These are phyloP conservation scores for Boletellus sp. DNA, from an alignment of 768 basidiomycete genomes.

Conservation along the genomic window DNA sequence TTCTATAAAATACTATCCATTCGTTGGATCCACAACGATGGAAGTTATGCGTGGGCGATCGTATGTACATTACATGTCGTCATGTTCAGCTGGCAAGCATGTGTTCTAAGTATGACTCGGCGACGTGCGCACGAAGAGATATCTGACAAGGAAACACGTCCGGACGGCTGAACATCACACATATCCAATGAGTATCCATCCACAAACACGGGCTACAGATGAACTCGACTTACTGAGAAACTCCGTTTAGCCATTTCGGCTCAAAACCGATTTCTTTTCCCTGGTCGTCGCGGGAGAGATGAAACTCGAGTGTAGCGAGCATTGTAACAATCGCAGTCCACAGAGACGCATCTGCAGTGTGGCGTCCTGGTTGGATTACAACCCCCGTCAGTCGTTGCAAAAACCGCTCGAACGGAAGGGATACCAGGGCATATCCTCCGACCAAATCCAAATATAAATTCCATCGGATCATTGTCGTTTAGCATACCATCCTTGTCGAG, in stretches of 20 bases:
- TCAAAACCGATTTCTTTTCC: not conserved
- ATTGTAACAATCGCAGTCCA: constrained; percentile 10
- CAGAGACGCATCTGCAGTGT: constrained; percentile 3
- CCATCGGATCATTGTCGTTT: constrained; percentile 4
- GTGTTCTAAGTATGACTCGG: not conserved
- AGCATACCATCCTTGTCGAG: constrained; percentile 6
- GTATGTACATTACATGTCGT: too few relatives aligned
- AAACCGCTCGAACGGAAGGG: not conserved
- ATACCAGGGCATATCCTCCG: constrained; percentile 6
- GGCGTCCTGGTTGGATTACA: not conserved
- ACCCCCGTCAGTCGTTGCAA: not conserved
- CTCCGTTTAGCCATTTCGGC: constrained; percentile 5
- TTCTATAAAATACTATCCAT: too few relatives aligned
- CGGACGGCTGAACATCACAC: constrained; percentile 4
- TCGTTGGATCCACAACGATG: too few relatives aligned
- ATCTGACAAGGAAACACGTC: constrained; percentile 8
- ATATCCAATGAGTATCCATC: not conserved
- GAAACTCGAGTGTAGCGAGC: constrained; percentile 12
- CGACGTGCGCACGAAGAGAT: constrained; percentile 2
- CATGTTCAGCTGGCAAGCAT: not conserved
- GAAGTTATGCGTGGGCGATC: too few relatives aligned
- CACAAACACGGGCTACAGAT: not conserved
- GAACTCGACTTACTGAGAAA: constrained; percentile 3
- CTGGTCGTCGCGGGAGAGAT: not conserved
- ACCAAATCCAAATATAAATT: constrained; percentile 16